phyloP scores from a whole-genome alignment of 2,329 filamentous ascomycete species.

The Tolypocladium amazonense region DNA sequence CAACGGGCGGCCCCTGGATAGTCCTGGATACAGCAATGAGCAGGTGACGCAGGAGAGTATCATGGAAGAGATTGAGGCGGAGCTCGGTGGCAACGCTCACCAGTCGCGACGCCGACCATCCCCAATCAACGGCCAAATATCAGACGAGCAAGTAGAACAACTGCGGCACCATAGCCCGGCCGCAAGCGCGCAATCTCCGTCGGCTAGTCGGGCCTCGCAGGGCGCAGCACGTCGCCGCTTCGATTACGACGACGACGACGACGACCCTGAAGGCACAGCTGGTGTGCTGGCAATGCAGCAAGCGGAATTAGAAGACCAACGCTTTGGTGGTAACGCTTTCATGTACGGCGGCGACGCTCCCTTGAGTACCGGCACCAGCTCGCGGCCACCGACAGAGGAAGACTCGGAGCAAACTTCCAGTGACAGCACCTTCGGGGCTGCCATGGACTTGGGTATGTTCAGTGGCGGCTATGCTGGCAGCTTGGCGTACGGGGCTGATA shows the following conservation, averaged over 20 bases:
- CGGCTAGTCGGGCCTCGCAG: constrained; percentile 9
- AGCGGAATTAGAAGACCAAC: constrained; percentile 68
- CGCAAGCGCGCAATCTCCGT: constrained; percentile 30
- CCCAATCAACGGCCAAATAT: constrained; percentile 34
- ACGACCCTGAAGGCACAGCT: constrained; percentile 77
- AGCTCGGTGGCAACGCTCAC: constrained; percentile 28
- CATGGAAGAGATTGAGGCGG: constrained; percentile 47
- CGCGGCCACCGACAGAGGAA: constrained; percentile 36
- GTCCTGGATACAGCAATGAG: constrained; percentile 21
- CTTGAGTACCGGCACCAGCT: constrained; percentile 13
- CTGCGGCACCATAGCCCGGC: constrained; percentile 38
- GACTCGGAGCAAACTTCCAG: constrained; percentile 38
- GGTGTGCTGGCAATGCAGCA: constrained; percentile 75
- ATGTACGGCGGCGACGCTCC: constrained; percentile 10
- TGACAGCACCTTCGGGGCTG: constrained; percentile 57
- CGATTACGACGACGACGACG: constrained; percentile 60
- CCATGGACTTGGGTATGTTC: constrained; percentile 62
- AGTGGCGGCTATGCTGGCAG: constrained; percentile 58
- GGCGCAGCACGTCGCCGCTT: background rate
- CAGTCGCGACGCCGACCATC: constrained; percentile 25
- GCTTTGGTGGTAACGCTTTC: constrained; percentile 22
- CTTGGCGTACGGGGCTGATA: constrained; percentile 38
- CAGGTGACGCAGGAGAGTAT: constrained; percentile 38
- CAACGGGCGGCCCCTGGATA: constrained; percentile 16
- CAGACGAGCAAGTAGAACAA: constrained; percentile 34